phyloP scores from a whole-genome alignment of 2,329 filamentous ascomycete species.

The Davidsoniella neocaledoniae region DNA sequence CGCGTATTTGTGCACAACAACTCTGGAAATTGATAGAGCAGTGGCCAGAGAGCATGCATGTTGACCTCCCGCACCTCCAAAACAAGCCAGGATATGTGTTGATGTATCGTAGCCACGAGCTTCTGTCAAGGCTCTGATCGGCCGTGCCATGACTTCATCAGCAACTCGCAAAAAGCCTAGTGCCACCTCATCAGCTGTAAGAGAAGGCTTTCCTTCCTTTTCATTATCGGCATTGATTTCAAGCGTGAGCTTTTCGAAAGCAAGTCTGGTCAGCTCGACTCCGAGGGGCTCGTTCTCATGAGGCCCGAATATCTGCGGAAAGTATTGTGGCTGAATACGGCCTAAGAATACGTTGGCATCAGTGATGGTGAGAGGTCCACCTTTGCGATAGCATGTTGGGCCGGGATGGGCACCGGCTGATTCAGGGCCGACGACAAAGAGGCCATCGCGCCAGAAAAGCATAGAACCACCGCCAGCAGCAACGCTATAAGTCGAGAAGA shows the following conservation, averaged over 20 bases:
- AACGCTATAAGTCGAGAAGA: conserved; percentile 27
- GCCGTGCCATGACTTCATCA: conserved; percentile 81
- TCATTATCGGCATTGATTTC: conserved; percentile 45
- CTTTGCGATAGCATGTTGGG: conserved; percentile 80
- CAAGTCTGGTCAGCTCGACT: conserved; percentile 52
- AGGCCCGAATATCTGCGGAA: conserved; percentile 87
- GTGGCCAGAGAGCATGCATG: conserved; percentile 85
- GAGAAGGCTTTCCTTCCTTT: conserved; percentile 47
- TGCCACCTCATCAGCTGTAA: conserved; percentile 71
- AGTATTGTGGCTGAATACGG: conserved; percentile 73
- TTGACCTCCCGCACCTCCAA: conserved; percentile 81
- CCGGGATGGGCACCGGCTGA: conserved; percentile 80
- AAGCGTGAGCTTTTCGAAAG: conserved; percentile 59
- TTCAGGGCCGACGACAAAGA: conserved; percentile 83
- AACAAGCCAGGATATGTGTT: conserved; percentile 77
- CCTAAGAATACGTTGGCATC: conserved; percentile 82
- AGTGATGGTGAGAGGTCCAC: conserved; percentile 78
- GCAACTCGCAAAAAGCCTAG: conserved; percentile 81
- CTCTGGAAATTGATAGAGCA: conserved; percentile 68
- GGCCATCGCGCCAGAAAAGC: conserved; percentile 73
- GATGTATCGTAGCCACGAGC: conserved; percentile 85
- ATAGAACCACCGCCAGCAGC: conserved; percentile 76
- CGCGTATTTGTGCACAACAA: conserved; percentile 73
- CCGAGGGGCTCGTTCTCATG: conserved; percentile 73
- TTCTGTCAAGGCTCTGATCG: conserved; percentile 79